A percentile compares a stretch with the other conserved stretches of the same genome.
These are phyloP conservation scores for Pulveroboletus sp. DNA, from an alignment of 768 basidiomycete species.

Conservation along the genomic window DNA sequence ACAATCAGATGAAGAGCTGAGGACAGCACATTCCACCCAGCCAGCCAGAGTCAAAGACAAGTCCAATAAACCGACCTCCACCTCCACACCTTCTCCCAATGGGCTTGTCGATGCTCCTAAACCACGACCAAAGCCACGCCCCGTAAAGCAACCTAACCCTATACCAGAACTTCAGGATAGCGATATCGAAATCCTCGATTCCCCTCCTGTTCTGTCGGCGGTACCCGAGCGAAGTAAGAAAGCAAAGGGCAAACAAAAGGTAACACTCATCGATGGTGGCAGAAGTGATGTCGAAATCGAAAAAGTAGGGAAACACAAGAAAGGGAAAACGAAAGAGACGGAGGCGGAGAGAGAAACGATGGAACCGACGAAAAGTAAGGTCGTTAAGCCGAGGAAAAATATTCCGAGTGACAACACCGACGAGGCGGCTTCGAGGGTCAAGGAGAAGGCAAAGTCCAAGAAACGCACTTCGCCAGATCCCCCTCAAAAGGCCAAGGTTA, in stretches of 20 bases:
- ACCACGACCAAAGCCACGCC: slow-evolving; percentile 21
- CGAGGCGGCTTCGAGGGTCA: slow-evolving; percentile 12
- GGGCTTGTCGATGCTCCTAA: slow-evolving; percentile 17
- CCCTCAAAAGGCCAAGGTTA: slow-evolving; percentile 19
- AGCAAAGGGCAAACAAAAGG: slow-evolving; percentile 39
- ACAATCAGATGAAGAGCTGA: slow-evolving; percentile 25
- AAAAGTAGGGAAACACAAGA: slow-evolving; percentile 29
- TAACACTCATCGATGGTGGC: slow-evolving; percentile 12
- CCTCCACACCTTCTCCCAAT: slow-evolving; percentile 17
- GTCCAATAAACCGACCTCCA: slow-evolving; percentile 9
- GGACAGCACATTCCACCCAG: slow-evolving; percentile 6
- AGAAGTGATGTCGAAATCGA: slow-evolving; percentile 14
- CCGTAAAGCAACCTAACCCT: slow-evolving; percentile 13
- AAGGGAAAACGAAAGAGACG: slow-evolving; percentile 16
- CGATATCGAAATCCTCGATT: slow-evolving; percentile 29
- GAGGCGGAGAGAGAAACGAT: slow-evolving; percentile 19
- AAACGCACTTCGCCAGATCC: slow-evolving; percentile 19
- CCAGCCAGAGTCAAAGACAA: slow-evolving; percentile 15
- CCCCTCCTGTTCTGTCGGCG: slow-evolving; percentile 8
- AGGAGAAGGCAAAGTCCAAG: slow-evolving; percentile 13
- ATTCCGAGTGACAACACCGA: slow-evolving; percentile 15
- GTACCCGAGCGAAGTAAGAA: slow-evolving; percentile 25
- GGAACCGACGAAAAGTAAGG: slow-evolving; percentile 29
- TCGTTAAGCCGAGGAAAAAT: slow-evolving; percentile 22
- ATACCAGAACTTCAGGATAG: slow-evolving; percentile 22